Percentiles rank a stretch among this genome's conserved stretches.
phyloP scores from a whole-genome alignment of 352 stramenopile genomes.

The Thalassiosira hispida region DNA sequence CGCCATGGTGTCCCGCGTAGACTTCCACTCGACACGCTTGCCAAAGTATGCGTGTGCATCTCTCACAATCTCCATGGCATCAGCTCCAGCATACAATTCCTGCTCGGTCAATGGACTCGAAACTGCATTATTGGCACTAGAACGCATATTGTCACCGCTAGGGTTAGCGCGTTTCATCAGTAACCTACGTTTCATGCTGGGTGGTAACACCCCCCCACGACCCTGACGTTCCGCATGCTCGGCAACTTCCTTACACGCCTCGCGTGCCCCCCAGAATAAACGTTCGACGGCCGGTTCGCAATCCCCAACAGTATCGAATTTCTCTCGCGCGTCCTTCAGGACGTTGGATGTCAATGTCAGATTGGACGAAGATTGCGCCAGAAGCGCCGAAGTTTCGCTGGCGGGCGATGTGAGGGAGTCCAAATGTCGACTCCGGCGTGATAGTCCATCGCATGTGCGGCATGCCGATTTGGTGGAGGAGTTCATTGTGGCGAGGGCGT shows the following conservation, averaged over 20 bases:
- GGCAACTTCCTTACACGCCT: slow-evolving; percentile 41
- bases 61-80: slow-evolving; percentile 82
- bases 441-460: slow-evolving; percentile 68
- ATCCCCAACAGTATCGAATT: slow-evolving; percentile 81
- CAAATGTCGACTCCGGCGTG: slow-evolving; percentile 64
- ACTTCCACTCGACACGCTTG: slow-evolving; percentile 64
- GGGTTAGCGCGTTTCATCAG: slow-evolving; percentile 18
- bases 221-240: slow-evolving; percentile 48
- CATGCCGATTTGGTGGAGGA: slow-evolving; percentile 55
- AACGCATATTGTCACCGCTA: not conserved
- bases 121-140: slow-evolving; percentile 31
- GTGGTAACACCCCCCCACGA: slow-evolving; percentile 33
- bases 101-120: slow-evolving; percentile 63
- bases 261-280: slow-evolving; percentile 61
- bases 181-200: slow-evolving; percentile 31
- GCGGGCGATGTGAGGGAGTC: slow-evolving; percentile 77
- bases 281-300: slow-evolving; percentile 73
- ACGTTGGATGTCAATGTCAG: slow-evolving; percentile 55
- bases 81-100: slow-evolving; percentile 79
- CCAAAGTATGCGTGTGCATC: slow-evolving; percentile 82
- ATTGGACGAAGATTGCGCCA: slow-evolving; percentile 68
- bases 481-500: slow-evolving; percentile 63
- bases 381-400: slow-evolving; percentile 68
- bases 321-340: slow-evolving; percentile 77
- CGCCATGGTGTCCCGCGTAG: slow-evolving; percentile 44